Percentiles rank a stretch among this genome's conserved stretches.
Evolutionary conservation across 805 yeast genomes (phyloP).

Genomic region (Schizosaccharomyces osmophilus): DNA sequence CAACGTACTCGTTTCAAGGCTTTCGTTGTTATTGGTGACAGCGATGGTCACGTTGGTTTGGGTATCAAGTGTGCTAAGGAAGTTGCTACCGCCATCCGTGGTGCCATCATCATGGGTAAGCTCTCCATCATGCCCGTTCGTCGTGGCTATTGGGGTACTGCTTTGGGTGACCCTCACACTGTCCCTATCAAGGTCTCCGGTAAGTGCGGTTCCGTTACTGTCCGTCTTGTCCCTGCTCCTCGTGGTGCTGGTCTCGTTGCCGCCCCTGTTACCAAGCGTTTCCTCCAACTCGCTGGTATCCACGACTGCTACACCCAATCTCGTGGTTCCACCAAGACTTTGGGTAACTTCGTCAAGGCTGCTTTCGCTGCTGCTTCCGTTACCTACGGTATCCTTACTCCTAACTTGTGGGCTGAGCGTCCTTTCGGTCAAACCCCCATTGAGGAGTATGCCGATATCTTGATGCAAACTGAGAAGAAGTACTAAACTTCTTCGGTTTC

Average conservation of each 20-base stretch:
- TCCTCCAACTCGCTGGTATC: constrained; percentile 97
- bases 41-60: constrained; percentile 99
- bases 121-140: constrained; percentile 96
- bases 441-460: constrained; percentile 42
- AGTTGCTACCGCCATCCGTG: constrained; percentile 99
- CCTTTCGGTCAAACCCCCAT: constrained; percentile 77
- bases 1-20: constrained; percentile 99
- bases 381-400: constrained; percentile 99
- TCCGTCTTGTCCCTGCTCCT: constrained; percentile 98
- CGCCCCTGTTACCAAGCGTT: constrained; percentile 97
- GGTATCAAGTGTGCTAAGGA: constrained; percentile 99
- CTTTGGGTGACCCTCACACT: constrained; percentile 98
- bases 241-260: constrained; percentile 99
- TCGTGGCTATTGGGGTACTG: constrained; percentile 99
- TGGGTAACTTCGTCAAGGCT: constrained; percentile 99
- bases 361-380: constrained; percentile 94
- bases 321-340: constrained; percentile 96
- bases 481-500: neutral
- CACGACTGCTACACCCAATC: constrained; percentile 98
- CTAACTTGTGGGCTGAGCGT: constrained; percentile 87
- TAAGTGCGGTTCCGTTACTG: constrained; percentile 98
- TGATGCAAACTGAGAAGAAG: constrained; percentile 3
- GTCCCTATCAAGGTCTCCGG: constrained; percentile 95
- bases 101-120: constrained; percentile 98
- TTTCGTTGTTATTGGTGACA: constrained; percentile 97